Percentiles rank a stretch among this genome's conserved stretches.
Evolutionary conservation across 306 rosid genomes (phyloP).

Genomic region (Albizia julibrissin): DNA sequence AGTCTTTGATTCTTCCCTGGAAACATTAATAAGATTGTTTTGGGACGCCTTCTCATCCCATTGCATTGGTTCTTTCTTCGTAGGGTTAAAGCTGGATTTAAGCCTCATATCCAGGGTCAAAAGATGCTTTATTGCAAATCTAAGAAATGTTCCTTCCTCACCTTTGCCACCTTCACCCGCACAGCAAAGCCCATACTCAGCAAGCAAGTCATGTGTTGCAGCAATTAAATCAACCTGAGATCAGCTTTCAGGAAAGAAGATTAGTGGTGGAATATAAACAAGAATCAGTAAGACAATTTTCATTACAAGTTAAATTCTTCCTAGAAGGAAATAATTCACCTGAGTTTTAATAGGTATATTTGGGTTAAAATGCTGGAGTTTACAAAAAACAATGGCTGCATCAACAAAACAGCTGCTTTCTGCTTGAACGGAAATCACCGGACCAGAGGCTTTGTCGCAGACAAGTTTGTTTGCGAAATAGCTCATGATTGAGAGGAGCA

Average conservation of each 20-base stretch:
- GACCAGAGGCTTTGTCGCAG: constrained; percentile 58
- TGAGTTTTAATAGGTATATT: constrained; percentile 68
- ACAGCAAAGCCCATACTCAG: constrained; percentile 95
- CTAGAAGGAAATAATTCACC: constrained; percentile 50
- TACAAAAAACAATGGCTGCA: constrained; percentile 86
- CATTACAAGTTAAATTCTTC: constrained; percentile 31
- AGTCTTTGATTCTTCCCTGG: constrained; percentile 52
- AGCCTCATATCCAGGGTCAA: constrained; percentile 89
- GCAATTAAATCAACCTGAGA: constrained; percentile 92
- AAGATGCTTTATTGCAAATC: constrained; percentile 94
- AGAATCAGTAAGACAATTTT: constrained; percentile 27
- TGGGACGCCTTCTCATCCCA: constrained; percentile 52
- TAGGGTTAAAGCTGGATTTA: constrained; percentile 58
- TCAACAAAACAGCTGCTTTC: constrained; percentile 81
- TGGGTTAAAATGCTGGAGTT: constrained; percentile 82
- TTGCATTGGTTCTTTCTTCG: constrained; percentile 54
- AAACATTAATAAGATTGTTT: constrained; percentile 47
- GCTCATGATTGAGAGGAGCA: constrained; percentile 80
- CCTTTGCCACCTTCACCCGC: constrained; percentile 75
- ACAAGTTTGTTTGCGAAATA: constrained; percentile 59
- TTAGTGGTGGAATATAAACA: constrained; percentile 24
- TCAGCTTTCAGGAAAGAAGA: constrained; percentile 28
- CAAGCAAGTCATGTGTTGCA: constrained; percentile 91
- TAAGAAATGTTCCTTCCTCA: constrained; percentile 91
- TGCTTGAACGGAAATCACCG: constrained; percentile 54